Conservation (phyloP, 176 grass and related monocot species). For the Aegilops umbellulata region DNA sequence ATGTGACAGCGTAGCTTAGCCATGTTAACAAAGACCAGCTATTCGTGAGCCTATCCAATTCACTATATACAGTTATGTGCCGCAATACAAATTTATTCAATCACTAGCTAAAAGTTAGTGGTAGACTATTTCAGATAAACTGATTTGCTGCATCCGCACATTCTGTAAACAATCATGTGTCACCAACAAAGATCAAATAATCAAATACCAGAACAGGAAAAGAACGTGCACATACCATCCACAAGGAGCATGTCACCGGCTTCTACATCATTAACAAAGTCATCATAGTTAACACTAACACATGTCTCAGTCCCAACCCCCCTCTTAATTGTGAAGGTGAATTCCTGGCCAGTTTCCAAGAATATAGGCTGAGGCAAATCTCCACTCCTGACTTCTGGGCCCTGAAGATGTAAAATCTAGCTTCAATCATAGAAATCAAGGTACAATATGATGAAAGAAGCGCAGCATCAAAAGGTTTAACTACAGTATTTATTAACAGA, state of each 20-base stretch:
- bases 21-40: conserved; percentile 18
- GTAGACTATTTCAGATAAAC: not conserved
- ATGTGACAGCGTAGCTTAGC: not conserved
- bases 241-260: conserved; percentile 95
- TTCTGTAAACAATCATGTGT: not conserved
- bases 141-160: not conserved
- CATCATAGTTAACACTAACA: conserved; percentile 96
- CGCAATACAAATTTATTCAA: not conserved
- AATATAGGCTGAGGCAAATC: conserved; percentile 86
- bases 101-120: conserved; percentile 15
- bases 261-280: conserved; percentile 96
- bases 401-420: conserved; percentile 52
- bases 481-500: not conserved
- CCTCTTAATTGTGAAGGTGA: conserved; percentile 82
- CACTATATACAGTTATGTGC: not conserved
- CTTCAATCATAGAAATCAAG: conserved; percentile 24
- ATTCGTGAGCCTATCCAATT: not conserved
- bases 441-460: conserved; percentile 9
- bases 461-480: conserved; percentile 2
- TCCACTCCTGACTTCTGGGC: conserved; percentile 95
- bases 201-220: not conserved
- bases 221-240: conserved; percentile 56
- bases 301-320: conserved; percentile 89
- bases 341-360: conserved; percentile 63
- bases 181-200: not conserved